A percentile compares a stretch with the other conserved stretches of the same genome.
Conservation (phyloP, 768 basidiomycete genomes). For the Sporobolomyces pararoseus region DNA sequence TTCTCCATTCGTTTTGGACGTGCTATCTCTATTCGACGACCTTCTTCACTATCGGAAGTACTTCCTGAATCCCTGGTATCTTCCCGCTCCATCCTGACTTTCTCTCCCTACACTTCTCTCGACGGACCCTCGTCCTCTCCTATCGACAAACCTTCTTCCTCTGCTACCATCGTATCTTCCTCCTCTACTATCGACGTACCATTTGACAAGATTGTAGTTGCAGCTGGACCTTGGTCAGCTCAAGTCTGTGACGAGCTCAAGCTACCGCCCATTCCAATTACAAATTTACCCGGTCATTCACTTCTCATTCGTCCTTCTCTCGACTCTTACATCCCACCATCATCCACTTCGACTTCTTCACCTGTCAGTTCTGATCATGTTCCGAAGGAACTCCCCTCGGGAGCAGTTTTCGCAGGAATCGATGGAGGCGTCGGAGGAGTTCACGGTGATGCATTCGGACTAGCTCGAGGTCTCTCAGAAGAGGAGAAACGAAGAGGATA, state of each 20-base stretch:
- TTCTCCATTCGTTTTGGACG: constrained; percentile 22
- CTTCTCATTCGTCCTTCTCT: constrained; percentile 33
- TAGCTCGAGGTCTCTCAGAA: constrained; percentile 15
- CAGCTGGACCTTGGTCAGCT: constrained; percentile 52
- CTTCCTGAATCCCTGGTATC: background rate
- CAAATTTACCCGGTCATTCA: constrained; percentile 37
- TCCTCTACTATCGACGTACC: constrained; percentile 42
- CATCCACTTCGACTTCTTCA: background rate
- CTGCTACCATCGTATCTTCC: too few relatives aligned
- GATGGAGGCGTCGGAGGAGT: constrained; percentile 24
- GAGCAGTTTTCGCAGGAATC: constrained; percentile 37
- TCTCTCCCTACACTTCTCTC: background rate
- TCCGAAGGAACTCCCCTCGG: constrained; percentile 7
- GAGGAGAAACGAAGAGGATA: constrained; percentile 26
- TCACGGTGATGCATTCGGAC: constrained; percentile 23
- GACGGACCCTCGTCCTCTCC: background rate
- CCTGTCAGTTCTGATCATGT: too few relatives aligned
- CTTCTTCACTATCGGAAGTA: background rate
- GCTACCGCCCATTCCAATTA: constrained; percentile 24
- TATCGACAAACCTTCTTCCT: background rate
- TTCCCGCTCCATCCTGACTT: background rate
- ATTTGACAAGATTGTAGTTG: constrained; percentile 49
- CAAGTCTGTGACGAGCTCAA: constrained; percentile 18
- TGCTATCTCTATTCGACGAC: background rate
- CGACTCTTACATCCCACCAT: background rate